Conservation (phyloP, 1,139 yeast species). For the Debaryomyces fabryi region DNA sequence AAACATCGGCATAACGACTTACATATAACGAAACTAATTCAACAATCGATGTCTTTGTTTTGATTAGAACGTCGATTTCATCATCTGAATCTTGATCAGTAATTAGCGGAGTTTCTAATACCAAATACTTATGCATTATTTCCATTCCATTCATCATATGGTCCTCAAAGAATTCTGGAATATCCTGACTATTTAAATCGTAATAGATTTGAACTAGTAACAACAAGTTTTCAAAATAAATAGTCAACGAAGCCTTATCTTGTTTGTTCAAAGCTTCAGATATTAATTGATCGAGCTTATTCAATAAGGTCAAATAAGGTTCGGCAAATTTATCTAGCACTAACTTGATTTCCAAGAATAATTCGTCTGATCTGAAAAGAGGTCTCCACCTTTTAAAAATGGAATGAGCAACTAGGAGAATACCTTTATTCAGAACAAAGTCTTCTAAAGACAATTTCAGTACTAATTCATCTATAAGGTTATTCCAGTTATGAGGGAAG, state of each 20-base stretch:
- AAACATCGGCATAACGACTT: conserved; percentile 89
- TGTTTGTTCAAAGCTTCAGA: conserved; percentile 44
- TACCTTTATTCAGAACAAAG: conserved; percentile 79
- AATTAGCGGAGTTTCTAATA: conserved; percentile 56
- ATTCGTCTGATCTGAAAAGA: conserved; percentile 84
- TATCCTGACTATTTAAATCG: conserved; percentile 95
- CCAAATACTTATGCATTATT: conserved; percentile 77
- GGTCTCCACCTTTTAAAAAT: conserved; percentile 98
- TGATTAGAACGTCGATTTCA: conserved; percentile 69
- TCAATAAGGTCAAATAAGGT: conserved; percentile 73
- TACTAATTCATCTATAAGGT: conserved; percentile 75
- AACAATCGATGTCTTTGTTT: conserved; percentile 79
- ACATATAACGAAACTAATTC: conserved; percentile 86
- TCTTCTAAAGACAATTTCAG: conserved; percentile 63
- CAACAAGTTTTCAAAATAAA: conserved; percentile 71
- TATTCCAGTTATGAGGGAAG: conserved; percentile 89
- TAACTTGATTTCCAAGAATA: conserved; percentile 82
- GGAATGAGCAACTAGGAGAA: conserved; percentile 89
- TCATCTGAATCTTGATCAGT: conserved; percentile 68
- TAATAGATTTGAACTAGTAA: conserved; percentile 79
- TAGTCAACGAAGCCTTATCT: conserved; percentile 47
- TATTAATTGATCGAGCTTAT: conserved; percentile 68
- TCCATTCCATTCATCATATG: conserved; percentile 77
- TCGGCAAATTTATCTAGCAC: conserved; percentile 84
- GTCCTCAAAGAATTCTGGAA: conserved; percentile 97